A percentile compares a stretch with the other conserved stretches of the same genome.
phyloP scores from a whole-genome alignment of 192 early-diverging fungal species.

The Podila minutissima region DNA sequence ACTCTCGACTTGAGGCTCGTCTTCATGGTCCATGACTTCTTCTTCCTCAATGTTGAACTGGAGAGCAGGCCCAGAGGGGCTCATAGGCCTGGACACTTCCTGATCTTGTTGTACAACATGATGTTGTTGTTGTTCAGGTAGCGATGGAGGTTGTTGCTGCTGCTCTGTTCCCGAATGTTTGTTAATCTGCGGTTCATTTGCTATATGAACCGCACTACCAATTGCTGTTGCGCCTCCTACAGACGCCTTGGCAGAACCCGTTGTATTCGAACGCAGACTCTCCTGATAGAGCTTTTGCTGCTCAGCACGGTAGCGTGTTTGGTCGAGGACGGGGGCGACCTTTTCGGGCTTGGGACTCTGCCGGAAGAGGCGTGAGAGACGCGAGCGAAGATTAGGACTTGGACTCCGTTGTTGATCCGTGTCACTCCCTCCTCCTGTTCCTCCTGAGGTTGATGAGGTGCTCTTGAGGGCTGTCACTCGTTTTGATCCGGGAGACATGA shows the following conservation, averaged over 20 bases:
- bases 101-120: not conserved
- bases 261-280: not conserved
- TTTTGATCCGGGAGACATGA: not conserved
- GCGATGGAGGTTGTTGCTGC: not conserved
- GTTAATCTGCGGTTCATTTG: not conserved
- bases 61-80: not conserved
- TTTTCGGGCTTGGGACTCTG: conserved; percentile 14
- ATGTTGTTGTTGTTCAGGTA: not conserved
- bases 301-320: conserved; percentile 7
- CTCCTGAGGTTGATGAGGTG: not conserved
- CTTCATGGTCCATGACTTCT: not conserved
- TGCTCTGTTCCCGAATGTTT: conserved; percentile 2
- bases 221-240: not conserved
- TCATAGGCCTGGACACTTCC: not conserved
- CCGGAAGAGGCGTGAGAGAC: conserved; percentile 28
- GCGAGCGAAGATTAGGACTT: conserved; percentile 32
- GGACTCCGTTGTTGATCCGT: not conserved
- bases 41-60: not conserved
- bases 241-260: not conserved
- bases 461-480: conserved; percentile 1
- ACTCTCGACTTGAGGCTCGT: not conserved
- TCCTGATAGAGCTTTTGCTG: conserved; percentile 15
- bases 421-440: not conserved
- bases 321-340: not conserved
- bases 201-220: not conserved